Base-by-base conservation (phyloP, 495 filamentous ascomycete species). In the Neurospora africana region DNA sequence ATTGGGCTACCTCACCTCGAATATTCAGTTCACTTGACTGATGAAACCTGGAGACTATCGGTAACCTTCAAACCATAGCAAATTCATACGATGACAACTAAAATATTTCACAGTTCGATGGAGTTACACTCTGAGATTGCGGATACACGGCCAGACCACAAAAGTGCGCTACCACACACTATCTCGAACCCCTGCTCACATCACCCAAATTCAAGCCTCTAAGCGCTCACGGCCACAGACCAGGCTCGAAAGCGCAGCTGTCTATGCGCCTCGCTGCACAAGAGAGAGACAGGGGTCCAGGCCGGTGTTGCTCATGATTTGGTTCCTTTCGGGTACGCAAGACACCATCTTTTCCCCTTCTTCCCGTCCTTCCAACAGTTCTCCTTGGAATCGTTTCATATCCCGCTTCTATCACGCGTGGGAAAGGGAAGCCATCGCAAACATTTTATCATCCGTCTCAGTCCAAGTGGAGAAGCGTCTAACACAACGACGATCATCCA, bases 141-240 rank as follows among this genome's bases (percentile, higher is more conserved):
- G 53, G 53, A 33, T 65, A 65, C 27, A 19, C 27, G 53, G 53
- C 53, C 30, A 58, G 47, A 58, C 23, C 47, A 58, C 47, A 6
- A 8, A 33, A 33, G 15, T 65, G 53, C 53, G 53, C 15, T 65
- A 65, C 53, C 53, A 65, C 53, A 65, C 53, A 33, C 53, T 19
- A 65, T 65, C 27, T 33, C 30, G 3, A 33, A 65, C 53, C 53
- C 53, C 53, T 65, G 53, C 27, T 65, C 53, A 65, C 53, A 65
- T 65, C 53, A 65, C 53, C 27, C 53, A 65, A 65, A 33, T 33
- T 33, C 53, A 19, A 61, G 53, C 69, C 35, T 41, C 40, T 70
- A 70, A 70, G 69, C 69, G 69, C 69, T 70, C 41, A 47, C 27
- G 53, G 53, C 15, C 53, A 65, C 69, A 70, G 69, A 41, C 69